phyloP scores from a whole-genome alignment of 495 filamentous ascomycete species.

The Aspergillus sclerotiicarbonarius region DNA sequence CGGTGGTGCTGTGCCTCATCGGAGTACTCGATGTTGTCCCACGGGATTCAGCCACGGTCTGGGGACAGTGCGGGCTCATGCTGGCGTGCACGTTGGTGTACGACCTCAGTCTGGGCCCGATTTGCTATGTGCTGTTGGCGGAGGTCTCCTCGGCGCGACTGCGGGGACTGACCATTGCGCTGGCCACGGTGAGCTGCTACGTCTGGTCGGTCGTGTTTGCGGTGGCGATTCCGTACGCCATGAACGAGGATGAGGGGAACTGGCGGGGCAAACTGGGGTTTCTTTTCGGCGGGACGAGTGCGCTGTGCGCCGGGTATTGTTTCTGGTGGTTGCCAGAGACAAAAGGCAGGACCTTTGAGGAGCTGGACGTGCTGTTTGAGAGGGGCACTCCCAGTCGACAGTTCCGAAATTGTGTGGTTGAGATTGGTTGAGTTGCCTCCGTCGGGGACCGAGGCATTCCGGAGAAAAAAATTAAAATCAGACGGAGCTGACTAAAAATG shows the following conservation, averaged over 20 bases:
- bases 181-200: slow-evolving; percentile 58
- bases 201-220: slow-evolving; percentile 60
- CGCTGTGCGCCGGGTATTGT: slow-evolving; percentile 38
- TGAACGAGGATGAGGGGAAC: slow-evolving; percentile 61
- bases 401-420: slow-evolving; percentile 25
- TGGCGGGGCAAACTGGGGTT: slow-evolving; percentile 67
- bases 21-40: slow-evolving; percentile 56
- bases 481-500: not conserved
- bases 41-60: slow-evolving; percentile 33
- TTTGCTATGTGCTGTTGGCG: slow-evolving; percentile 61
- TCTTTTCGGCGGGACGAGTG: slow-evolving; percentile 57
- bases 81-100: slow-evolving; percentile 58
- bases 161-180: slow-evolving; percentile 60
- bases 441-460: not conserved
- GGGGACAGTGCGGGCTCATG: slow-evolving; percentile 60
- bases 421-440: slow-evolving; percentile 7
- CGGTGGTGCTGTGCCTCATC: slow-evolving; percentile 54
- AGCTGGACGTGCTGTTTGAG: slow-evolving; percentile 54
- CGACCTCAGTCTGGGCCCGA: slow-evolving; percentile 59
- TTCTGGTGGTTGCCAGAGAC: slow-evolving; percentile 63
- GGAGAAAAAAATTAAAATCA: not conserved
- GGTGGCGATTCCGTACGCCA: slow-evolving; percentile 64
- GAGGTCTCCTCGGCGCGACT: slow-evolving; percentile 60
- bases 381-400: slow-evolving; percentile 41
- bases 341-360: slow-evolving; percentile 59